A percentile compares a stretch with the other conserved stretches of the same genome.
phyloP scores from a whole-genome alignment of 1,284 basidiomycete genomes.

The Fistulina hepatica region DNA sequence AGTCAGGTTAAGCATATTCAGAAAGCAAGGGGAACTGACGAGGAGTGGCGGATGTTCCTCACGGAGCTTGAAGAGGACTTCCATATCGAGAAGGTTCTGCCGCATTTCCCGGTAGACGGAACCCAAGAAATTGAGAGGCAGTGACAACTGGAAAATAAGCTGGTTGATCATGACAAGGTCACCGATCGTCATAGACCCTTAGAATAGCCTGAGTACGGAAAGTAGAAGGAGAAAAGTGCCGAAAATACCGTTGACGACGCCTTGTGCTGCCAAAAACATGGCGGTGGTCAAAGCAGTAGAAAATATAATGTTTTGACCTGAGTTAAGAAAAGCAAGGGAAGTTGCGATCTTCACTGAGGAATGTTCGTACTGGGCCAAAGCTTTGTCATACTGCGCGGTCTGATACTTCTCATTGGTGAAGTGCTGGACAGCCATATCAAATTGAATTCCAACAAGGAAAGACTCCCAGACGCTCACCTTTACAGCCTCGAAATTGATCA shows the following conservation, averaged over 20 bases:
- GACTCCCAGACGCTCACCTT: conserved; percentile 56
- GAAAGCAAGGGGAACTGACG: background rate
- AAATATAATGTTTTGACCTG: conserved; percentile 95
- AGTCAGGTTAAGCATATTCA: background rate
- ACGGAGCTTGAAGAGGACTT: conserved; percentile 87
- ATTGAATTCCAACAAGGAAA: background rate
- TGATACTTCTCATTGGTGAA: conserved; percentile 97
- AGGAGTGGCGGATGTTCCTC: conserved; percentile 64
- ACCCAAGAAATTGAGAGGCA: conserved; percentile 95
- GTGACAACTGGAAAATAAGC: conserved; percentile 93
- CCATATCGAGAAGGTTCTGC: conserved; percentile 96
- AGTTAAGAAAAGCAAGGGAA: conserved; percentile 87
- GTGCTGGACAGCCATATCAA: conserved; percentile 43
- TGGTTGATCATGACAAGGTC: conserved; percentile 99
- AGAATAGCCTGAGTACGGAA: background rate
- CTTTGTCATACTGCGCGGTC: conserved; percentile 84
- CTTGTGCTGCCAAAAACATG: conserved; percentile 96
- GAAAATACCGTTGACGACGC: conserved; percentile 70
- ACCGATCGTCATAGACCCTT: conserved; percentile 95
- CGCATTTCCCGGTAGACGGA: conserved; percentile 95
- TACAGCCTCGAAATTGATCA: conserved; percentile 98
- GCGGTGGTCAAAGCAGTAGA: conserved; percentile 85
- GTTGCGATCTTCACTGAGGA: conserved; percentile 93
- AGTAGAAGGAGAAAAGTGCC: background rate
- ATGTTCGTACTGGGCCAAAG: conserved; percentile 82